phyloP scores from a whole-genome alignment of 495 filamentous ascomycete genomes.

The Podospora didyma region DNA sequence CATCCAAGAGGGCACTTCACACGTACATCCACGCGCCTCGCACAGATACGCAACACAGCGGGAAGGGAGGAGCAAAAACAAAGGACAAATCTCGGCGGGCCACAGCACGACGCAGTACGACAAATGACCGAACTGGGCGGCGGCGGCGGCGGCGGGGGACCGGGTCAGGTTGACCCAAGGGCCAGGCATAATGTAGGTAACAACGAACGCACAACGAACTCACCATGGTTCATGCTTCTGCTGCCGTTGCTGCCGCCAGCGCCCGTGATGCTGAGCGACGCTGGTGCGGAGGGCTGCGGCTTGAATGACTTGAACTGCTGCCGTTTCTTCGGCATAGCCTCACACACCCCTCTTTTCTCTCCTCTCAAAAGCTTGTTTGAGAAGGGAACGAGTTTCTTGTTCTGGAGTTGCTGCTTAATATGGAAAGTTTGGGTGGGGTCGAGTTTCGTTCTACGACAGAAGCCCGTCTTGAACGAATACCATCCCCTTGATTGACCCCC shows the following conservation, averaged over 20 bases:
- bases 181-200: neutral
- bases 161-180: neutral
- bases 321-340: conserved; percentile 54
- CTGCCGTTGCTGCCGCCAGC: conserved; percentile 10
- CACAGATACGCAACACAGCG: conserved; percentile 2
- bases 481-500: too few species aligned
- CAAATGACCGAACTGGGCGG: neutral
- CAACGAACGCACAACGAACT: neutral
- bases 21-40: too few species aligned
- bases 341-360: too few species aligned
- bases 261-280: conserved; percentile 32
- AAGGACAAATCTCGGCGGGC: neutral
- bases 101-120: neutral
- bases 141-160: too few species aligned
- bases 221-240: conserved; percentile 19
- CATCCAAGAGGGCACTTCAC: too few species aligned
- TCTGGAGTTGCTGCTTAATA: neutral
- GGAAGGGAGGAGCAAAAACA: conserved; percentile 1
- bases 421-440: too few species aligned
- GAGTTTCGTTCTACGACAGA: too few species aligned
- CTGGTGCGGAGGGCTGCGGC: conserved; percentile 47
- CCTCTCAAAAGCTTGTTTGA: neutral
- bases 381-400: neutral
- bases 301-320: conserved; percentile 45
- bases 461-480: too few species aligned